Evolutionary conservation across 2,329 filamentous ascomycete species (phyloP).

Genomic region (Capronia americana): DNA sequence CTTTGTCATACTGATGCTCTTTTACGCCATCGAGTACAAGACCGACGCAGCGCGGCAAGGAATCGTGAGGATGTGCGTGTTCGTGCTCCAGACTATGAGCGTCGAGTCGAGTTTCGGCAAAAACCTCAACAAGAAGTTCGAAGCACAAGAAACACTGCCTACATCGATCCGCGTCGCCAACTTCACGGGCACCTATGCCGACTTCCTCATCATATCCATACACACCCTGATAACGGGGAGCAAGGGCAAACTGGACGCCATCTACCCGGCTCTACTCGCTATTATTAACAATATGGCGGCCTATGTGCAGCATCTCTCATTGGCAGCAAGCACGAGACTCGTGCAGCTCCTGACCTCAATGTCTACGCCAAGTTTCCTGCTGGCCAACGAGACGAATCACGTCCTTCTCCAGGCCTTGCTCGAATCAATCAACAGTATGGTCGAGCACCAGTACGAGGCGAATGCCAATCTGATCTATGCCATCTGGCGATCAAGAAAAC

Average conservation of each 20-base stretch:
- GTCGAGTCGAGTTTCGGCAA: constrained; percentile 89
- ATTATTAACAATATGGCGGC: constrained; percentile 93
- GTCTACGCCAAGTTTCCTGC: constrained; percentile 88
- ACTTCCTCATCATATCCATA: constrained; percentile 94
- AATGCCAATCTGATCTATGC: constrained; percentile 83
- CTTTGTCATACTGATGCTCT: constrained; percentile 86
- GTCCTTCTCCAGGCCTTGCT: constrained; percentile 78
- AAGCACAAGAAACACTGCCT: constrained; percentile 86
- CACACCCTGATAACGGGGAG: constrained; percentile 89
- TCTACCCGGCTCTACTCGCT: constrained; percentile 89
- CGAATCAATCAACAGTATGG: constrained; percentile 85
- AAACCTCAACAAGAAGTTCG: constrained; percentile 87
- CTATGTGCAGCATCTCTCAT: constrained; percentile 77
- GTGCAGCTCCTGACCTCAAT: constrained; percentile 89
- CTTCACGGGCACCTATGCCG: constrained; percentile 89
- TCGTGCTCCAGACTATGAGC: constrained; percentile 91
- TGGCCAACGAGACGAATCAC: constrained; percentile 93
- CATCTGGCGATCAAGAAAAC: constrained; percentile 77
- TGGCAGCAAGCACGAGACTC: constrained; percentile 77
- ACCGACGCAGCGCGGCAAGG: constrained; percentile 87
- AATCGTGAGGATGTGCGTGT: constrained; percentile 95
- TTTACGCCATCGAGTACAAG: constrained; percentile 90
- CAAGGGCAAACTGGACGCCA: constrained; percentile 85
- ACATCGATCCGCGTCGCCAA: constrained; percentile 78
- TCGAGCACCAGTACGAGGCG: constrained; percentile 79